phyloP scores from a whole-genome alignment of 2,329 filamentous ascomycete species.

The Paracamarosporium sp. region DNA sequence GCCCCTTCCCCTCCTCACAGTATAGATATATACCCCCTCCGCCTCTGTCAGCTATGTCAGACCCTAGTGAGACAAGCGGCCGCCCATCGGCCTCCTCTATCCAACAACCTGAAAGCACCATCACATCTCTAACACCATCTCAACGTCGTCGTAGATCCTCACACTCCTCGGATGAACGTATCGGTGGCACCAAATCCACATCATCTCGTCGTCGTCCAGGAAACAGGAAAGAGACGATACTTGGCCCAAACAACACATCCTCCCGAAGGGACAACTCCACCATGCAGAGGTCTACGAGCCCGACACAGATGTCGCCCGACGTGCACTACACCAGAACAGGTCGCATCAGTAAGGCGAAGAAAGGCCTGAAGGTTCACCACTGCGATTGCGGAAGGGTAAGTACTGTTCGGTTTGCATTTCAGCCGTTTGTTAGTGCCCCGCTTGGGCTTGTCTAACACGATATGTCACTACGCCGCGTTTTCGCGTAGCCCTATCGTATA shows the following conservation, averaged over 20 bases:
- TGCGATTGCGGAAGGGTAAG: slow-evolving; percentile 57
- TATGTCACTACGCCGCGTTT: neutral
- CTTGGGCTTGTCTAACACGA: slow-evolving; percentile 10
- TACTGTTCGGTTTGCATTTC: slow-evolving; percentile 19
- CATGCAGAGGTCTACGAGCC: slow-evolving; percentile 44
- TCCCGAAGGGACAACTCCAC: slow-evolving; percentile 36
- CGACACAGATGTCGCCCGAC: slow-evolving; percentile 36
- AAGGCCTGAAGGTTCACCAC: slow-evolving; percentile 54
- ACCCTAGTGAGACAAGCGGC: slow-evolving; percentile 40
- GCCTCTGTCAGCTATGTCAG: slow-evolving; percentile 39
- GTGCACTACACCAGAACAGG: slow-evolving; percentile 55
- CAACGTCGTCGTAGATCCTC: slow-evolving; percentile 29
- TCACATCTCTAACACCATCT: slow-evolving; percentile 19
- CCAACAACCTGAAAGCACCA: slow-evolving; percentile 28
- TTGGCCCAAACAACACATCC: slow-evolving; percentile 32
- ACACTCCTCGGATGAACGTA: slow-evolving; percentile 35
- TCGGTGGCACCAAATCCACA: slow-evolving; percentile 26
- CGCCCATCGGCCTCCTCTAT: slow-evolving; percentile 35
- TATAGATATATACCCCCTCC: slow-evolving; percentile 44
- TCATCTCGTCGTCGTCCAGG: slow-evolving; percentile 37
- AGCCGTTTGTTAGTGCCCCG: neutral
- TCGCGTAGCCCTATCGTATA: slow-evolving; percentile 10
- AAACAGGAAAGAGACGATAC: slow-evolving; percentile 27
- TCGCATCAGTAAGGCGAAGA: slow-evolving; percentile 56
- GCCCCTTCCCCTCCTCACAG: slow-evolving; percentile 29